A percentile compares a stretch with the other conserved stretches of the same genome.
These are phyloP conservation scores for Nothophytophthora sp. DNA, from an alignment of 352 stramenopile genomes.

Conservation along the genomic window DNA sequence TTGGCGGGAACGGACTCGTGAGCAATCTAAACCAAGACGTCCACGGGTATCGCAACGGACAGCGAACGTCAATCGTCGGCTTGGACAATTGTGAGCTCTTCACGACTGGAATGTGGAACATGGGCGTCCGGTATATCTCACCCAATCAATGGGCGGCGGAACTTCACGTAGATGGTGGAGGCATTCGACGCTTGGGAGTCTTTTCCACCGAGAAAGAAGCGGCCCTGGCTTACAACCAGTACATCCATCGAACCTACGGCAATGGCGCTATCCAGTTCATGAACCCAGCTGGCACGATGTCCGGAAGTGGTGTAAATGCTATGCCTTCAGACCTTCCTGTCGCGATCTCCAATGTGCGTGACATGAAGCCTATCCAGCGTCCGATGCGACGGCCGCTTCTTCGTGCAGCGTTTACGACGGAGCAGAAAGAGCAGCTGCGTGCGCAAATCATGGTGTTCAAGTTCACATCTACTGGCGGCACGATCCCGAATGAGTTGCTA, in stretches of 20 bases:
- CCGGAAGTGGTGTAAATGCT: slow-evolving; percentile 6
- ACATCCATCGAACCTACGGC: slow-evolving; percentile 86
- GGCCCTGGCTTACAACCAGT: slow-evolving; percentile 84
- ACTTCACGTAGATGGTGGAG: slow-evolving; percentile 79
- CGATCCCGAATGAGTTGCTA: slow-evolving; percentile 78
- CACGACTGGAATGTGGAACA: slow-evolving; percentile 80
- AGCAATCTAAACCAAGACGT: slow-evolving; percentile 37
- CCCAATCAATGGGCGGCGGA: slow-evolving; percentile 82
- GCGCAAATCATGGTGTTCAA: slow-evolving; percentile 93
- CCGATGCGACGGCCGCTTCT: slow-evolving; percentile 36
- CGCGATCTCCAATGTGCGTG: slow-evolving; percentile 45
- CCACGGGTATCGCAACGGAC: slow-evolving; percentile 59
- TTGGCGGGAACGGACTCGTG: slow-evolving; percentile 39
- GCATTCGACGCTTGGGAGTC: slow-evolving; percentile 76
- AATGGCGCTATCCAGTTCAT: slow-evolving; percentile 82
- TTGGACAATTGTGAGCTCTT: slow-evolving; percentile 81
- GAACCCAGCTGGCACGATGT: slow-evolving; percentile 65
- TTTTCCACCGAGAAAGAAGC: slow-evolving; percentile 76
- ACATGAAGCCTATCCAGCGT: slow-evolving; percentile 60
- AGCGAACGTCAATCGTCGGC: slow-evolving; percentile 57
- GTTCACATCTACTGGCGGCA: slow-evolving; percentile 78
- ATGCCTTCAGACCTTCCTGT: slow-evolving; percentile 40
- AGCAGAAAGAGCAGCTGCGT: slow-evolving; percentile 89
- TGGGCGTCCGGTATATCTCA: slow-evolving; percentile 79
- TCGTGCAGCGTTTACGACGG: slow-evolving; percentile 68